Percentiles rank a stretch among this genome's conserved stretches.
phyloP scores from a whole-genome alignment of 208 protist genomes.

The Acanthamoeba culbertsoni region DNA sequence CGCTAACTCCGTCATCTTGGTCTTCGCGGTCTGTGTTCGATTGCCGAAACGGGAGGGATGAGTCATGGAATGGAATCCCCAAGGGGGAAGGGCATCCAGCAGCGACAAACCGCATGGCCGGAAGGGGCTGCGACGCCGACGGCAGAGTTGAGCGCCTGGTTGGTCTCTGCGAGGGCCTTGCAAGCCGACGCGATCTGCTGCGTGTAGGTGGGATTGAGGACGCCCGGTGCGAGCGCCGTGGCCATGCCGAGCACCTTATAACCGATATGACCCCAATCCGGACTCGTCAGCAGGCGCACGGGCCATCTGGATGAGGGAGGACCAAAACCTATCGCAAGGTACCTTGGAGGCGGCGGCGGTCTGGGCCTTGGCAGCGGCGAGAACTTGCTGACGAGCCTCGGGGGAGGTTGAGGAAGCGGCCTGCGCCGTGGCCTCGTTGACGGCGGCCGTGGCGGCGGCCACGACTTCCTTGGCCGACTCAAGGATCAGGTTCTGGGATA shows the following conservation, averaged over 20 bases:
- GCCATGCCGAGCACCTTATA: neutral
- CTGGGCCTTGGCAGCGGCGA: neutral
- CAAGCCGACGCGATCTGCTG: slow-evolving; percentile 9
- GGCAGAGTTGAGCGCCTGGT: neutral
- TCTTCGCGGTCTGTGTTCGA: neutral
- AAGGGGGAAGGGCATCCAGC: neutral
- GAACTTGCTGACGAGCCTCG: neutral
- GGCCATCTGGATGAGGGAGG: neutral
- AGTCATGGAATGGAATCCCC: neutral
- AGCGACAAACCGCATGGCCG: neutral
- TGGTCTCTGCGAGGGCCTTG: neutral
- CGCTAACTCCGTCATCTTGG: neutral
- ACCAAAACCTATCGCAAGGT: neutral
- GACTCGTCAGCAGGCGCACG: too few relatives aligned
- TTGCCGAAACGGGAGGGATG: neutral
- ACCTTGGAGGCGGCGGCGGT: neutral
- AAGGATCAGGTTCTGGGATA: slow-evolving; percentile 16
- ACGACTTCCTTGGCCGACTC: slow-evolving; percentile 51
- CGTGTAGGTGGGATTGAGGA: slow-evolving; percentile 20
- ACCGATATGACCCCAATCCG: too few relatives aligned
- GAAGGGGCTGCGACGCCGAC: neutral
- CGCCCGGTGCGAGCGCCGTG: neutral
- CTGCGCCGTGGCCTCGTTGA: neutral
- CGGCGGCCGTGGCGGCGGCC: neutral
- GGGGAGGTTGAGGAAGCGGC: neutral